phyloP scores from a whole-genome alignment of 1,139 yeast species.

The Debaryomycetaceae sp. region DNA sequence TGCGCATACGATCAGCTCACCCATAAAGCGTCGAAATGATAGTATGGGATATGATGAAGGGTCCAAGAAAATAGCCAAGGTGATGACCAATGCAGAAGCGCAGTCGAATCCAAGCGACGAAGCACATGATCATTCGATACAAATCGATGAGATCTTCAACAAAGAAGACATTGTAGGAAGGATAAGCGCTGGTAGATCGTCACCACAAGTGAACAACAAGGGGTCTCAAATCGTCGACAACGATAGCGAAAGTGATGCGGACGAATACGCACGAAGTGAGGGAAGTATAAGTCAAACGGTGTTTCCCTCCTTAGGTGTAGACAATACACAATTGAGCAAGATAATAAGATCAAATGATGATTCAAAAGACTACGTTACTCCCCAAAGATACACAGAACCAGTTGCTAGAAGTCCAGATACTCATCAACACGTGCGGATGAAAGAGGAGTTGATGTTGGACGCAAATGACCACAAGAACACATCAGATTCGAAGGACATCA shows the following conservation, averaged over 20 bases:
- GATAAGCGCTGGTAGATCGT: constrained; percentile 15
- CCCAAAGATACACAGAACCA: constrained; percentile 43
- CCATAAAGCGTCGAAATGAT: constrained; percentile 5
- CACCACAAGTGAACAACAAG: constrained; percentile 4
- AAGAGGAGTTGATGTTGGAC: constrained; percentile 5
- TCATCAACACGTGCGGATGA: constrained; percentile 29
- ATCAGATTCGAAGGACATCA: constrained; percentile 14
- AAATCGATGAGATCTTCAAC: constrained; percentile 20
- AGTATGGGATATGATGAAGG: constrained; percentile 12
- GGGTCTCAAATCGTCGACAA: constrained; percentile 17
- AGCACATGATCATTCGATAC: constrained; percentile 13
- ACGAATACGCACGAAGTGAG: constrained; percentile 17
- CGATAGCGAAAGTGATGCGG: constrained; percentile 25
- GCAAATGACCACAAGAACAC: constrained; percentile 3
- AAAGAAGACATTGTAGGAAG: constrained; percentile 25
- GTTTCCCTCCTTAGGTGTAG: constrained; percentile 12
- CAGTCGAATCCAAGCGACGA: constrained; percentile 2
- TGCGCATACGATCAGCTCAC: constrained; percentile 2
- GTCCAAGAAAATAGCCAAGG: constrained; percentile 20
- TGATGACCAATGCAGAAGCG: constrained; percentile 18
- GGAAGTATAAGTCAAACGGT: constrained; percentile 19
- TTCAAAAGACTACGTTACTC: constrained; percentile 28
- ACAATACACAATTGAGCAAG: constrained; percentile 18
- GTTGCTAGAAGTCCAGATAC: constrained; percentile 39
- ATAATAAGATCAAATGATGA: constrained; percentile 14